Evolutionary conservation across 306 rosid genomes (phyloP), one percentile per base, ranked within the genome.

Genomic region (Quercus suber): DNA sequence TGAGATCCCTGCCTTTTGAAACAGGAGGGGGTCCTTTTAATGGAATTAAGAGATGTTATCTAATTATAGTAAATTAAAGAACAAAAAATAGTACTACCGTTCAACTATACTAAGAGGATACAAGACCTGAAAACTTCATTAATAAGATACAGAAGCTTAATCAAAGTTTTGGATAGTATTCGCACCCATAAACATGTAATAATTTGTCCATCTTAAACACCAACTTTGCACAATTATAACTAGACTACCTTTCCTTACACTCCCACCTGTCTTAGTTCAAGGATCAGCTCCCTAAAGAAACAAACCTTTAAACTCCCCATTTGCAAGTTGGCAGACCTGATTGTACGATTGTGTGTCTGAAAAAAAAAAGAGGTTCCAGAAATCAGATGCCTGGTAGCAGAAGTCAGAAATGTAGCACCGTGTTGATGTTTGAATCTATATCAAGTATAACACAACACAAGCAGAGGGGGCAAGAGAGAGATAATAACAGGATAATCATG

Each of bases 321-420:
- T 88, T 73, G 91, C 91, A 6, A 88, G 85, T 73, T 80, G 87
- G 85, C 91, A 88, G 67, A 88, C 51, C 76, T 80, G 87, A 73
- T 88, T 83, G 82, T 82, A 85, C 23, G 87, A 69, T 58, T 75
- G 68, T 75, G 78, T 67, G 57, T 88, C 91, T 88, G 77, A 78
- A 49, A 79, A 19, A 59, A 74, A 43, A 77, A n/a, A n/a, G 53
- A 9, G 14, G 77, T 61, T 49, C 17, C 76, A 70, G 64, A 81
- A 73, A n/a, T 60, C 81, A 59, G 53, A 78, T 59, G 21, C 35
- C 19, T 28, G 18, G 3, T 33, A 71, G 25, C 64, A 18, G 12
- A 43, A 77, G 51, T 21, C 28, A 23, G 73, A 82, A 73, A 51
- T 23, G 35, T 35, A 58, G 33, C 19, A 17, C 20, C 63, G 19